Base-by-base conservation (phyloP, 352 stramenopile genomes). In the Sclerospora graminicola region DNA sequence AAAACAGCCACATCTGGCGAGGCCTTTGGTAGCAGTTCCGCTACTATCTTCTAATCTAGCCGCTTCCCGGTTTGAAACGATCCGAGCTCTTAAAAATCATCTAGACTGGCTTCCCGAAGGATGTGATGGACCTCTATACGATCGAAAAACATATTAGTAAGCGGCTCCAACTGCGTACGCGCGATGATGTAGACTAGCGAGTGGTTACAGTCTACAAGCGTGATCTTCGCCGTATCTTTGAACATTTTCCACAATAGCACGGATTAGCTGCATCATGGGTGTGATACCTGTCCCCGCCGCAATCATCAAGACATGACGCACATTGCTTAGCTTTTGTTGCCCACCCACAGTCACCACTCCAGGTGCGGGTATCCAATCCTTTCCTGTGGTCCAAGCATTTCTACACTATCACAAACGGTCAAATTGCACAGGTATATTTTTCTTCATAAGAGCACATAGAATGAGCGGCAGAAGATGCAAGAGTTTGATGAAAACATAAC, bases 351-450 rank as follows among this genome's bases (percentile, higher is more conserved):
- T 79, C 39, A 89, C 60, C 0, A 66, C 59, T 1, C 64, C 65
- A 0, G 69, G 54, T 7, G 63, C 53, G 72, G 63, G 44, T 92
- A 92, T 5, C 69, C 67, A 11, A 92, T 54, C 0, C 45, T 28
- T 19, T 78, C 78, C 15, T 88, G 72, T 2, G 81, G 81, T 9
- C 81, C 81, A 0, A 81, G 40, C 69, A 89, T 88, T 43, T 89
- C 75, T 10, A 92, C 44, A 5, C 33, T 79, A n/a, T 60, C 55
- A 14, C 78, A 73, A 27, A 76, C 23, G 0, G 45, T 34, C 8
- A 92, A 51, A 15, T 58, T n/a, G n/a, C n/a, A n/a, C n/a, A n/a
- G n/a, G n/a, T n/a, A n/a, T n/a, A n/a, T n/a, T n/a, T n/a, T n/a
- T 49, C 16, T 82, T 58, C 23, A 92, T n/a, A n/a, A n/a, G n/a